Base-by-base conservation (phyloP, 257 asterid species). In the Petrea volubilis region DNA sequence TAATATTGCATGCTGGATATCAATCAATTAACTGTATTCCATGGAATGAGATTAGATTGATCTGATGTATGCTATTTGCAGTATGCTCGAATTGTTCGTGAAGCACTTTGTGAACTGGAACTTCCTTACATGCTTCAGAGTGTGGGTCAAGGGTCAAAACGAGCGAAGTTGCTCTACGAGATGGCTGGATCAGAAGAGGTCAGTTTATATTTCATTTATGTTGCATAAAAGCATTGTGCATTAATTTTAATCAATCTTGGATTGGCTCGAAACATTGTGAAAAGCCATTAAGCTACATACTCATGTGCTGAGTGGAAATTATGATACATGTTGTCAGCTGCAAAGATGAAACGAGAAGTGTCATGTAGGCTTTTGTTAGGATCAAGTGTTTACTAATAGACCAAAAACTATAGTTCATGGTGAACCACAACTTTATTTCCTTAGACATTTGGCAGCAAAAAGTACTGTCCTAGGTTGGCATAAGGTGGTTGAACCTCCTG, bases 31-130 rank as follows among this genome's bases (percentile, higher is more conserved):
- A n/a, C n/a, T n/a, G n/a, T n/a, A 0, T 4, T 36, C 12, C 17
- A 5, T 58, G 13, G 43, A 20, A 12, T 41, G 62, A 58, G 41
- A 24, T 56, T 33, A 5, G 24, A 34, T 55, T 18, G n/a, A 25
- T 12, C 23, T 65, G 49, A 71, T 31, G 56, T 58, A 8, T 44
- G 44, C 64, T 40, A 33, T 29, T 55, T 69, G 68, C 85, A 90
- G 96, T 49, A 80, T 77, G 93, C 97, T 50, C 84, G 96, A 63
- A 83, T 90, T 74, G 95, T 90, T 20, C 89, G 96, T 59, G 97
- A 90, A 77, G 90, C 89, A 3, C 90, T 90, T 64, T 86, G 96
- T 60, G 97, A 90, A 68, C 58, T 88, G 80, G 97, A 90, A 80
- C 92, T 86, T 40, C 96, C 96, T 14, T 88, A 90, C 71, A 65